phyloP scores from a whole-genome alignment of 2,329 filamentous ascomycete species.

The Scytalidium lignicola region DNA sequence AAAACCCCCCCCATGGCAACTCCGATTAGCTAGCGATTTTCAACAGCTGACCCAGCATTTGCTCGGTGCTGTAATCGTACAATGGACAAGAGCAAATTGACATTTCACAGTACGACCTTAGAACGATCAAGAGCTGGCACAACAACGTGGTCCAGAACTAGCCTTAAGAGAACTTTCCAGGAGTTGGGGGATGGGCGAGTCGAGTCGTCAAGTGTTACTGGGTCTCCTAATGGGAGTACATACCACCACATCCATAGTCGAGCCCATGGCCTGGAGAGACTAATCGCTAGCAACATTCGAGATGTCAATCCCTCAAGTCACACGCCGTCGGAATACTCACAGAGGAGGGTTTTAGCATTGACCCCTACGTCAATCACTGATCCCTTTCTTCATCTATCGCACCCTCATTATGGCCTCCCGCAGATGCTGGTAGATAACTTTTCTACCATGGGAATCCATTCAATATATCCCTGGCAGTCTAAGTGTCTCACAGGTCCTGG shows the following conservation, averaged over 20 bases:
- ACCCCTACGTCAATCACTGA: slow-evolving; percentile 50
- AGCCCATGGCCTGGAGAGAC: slow-evolving; percentile 4
- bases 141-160: slow-evolving; percentile 15
- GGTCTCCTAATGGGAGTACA: not conserved
- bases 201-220: not conserved
- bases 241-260: not conserved
- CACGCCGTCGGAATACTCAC: slow-evolving; percentile 48
- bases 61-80: not conserved
- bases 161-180: slow-evolving; percentile 19
- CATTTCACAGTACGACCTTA: slow-evolving; percentile 18
- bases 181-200: slow-evolving; percentile 1
- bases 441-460: slow-evolving; percentile 58
- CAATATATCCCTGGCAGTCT: slow-evolving; percentile 77
- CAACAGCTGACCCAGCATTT: not conserved
- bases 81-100: not conserved
- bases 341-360: slow-evolving; percentile 45
- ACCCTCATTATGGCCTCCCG: slow-evolving; percentile 60
- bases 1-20: too few species aligned
- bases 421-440: slow-evolving; percentile 58
- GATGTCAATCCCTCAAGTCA: slow-evolving; percentile 21
- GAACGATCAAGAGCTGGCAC: slow-evolving; percentile 12
- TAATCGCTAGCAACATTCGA: slow-evolving; percentile 42
- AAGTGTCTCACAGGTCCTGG: slow-evolving; percentile 65
- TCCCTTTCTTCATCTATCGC: slow-evolving; percentile 54
- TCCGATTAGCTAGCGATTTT: too few species aligned